Evolutionary conservation across 805 yeast species (phyloP).

Genomic region (Candida qinlingensis): DNA sequence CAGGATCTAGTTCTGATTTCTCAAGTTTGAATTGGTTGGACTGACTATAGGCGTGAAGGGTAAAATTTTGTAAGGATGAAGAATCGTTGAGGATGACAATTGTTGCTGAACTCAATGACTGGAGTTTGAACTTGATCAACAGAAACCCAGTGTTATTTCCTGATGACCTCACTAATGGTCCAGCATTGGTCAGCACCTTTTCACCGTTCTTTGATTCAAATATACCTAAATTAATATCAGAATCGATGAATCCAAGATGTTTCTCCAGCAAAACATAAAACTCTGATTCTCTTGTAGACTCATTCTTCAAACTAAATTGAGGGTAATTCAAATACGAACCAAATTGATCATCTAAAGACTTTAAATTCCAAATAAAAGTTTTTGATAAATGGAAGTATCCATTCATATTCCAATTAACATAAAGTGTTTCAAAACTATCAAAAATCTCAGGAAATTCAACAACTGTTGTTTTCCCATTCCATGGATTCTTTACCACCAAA

Average conservation of each 20-base stretch:
- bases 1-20: conserved; percentile 29
- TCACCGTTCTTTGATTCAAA: conserved; percentile 28
- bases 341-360: conserved; percentile 1
- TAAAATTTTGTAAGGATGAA: conserved; percentile 10
- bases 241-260: conserved; percentile 30
- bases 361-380: conserved; percentile 28
- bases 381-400: conserved; percentile 12
- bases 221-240: conserved; percentile 23
- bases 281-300: conserved; percentile 21
- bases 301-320: conserved; percentile 38
- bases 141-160: conserved; percentile 36
- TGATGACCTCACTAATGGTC: conserved; percentile 8
- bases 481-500: conserved; percentile 42
- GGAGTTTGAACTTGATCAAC: conserved; percentile 28
- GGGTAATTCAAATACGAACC: conserved; percentile 30
- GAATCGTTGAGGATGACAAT: conserved; percentile 19
- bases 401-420: conserved; percentile 61
- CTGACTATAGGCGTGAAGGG: conserved; percentile 17
- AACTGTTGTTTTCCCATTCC: conserved; percentile 21
- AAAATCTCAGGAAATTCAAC: conserved; percentile 27
- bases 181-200: conserved; percentile 19
- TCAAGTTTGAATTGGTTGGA: conserved; percentile 13
- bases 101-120: conserved; percentile 28
- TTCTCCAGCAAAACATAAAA: conserved; percentile 48
- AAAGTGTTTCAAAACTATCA: conserved; percentile 43